Evolutionary conservation across 176 grass and related monocot genomes (phyloP).

Genomic region (Tillandsia leiboldiana): DNA sequence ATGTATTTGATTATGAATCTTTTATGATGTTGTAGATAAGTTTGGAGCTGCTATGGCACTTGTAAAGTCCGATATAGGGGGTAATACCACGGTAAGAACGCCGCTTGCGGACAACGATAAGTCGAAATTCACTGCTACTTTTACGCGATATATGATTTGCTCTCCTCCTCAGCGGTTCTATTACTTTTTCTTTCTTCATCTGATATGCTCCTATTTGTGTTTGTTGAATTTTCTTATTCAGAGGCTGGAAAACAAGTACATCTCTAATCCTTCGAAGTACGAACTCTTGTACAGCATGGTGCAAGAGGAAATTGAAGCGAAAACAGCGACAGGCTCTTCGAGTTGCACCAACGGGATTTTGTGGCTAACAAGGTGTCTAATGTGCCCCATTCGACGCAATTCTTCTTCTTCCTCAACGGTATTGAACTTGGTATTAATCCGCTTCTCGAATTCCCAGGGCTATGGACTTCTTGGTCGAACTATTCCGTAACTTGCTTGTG

Average conservation of each 20-base stretch:
- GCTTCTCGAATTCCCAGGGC: constrained; percentile 36
- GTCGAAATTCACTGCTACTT: not conserved
- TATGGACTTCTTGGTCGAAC: constrained; percentile 91
- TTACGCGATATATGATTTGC: not conserved
- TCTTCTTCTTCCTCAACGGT: not conserved
- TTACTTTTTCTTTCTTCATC: constrained; percentile 2
- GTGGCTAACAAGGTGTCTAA: constrained; percentile 79
- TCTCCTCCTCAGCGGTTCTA: constrained; percentile 7
- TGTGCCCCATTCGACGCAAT: not conserved
- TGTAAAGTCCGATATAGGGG: constrained; percentile 85
- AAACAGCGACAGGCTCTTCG: constrained; percentile 75
- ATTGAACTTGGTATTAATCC: constrained; percentile 12
- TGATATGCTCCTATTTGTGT: not conserved
- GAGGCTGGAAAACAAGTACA: constrained; percentile 85
- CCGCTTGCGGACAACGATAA: constrained; percentile 10
- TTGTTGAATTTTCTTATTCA: constrained; percentile 5
- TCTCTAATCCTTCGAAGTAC: constrained; percentile 65
- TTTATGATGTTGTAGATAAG: constrained; percentile 55
- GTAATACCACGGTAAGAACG: constrained; percentile 83
- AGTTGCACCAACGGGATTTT: constrained; percentile 98
- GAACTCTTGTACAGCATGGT: constrained; percentile 76
- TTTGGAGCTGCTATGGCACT: constrained; percentile 94
- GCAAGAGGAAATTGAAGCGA: constrained; percentile 80
- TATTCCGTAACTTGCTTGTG: constrained; percentile 80
- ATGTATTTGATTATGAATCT: not conserved